These are phyloP conservation scores for Venturia effusa DNA, from an alignment of 2,329 filamentous ascomycete species.

Conservation along the genomic window DNA sequence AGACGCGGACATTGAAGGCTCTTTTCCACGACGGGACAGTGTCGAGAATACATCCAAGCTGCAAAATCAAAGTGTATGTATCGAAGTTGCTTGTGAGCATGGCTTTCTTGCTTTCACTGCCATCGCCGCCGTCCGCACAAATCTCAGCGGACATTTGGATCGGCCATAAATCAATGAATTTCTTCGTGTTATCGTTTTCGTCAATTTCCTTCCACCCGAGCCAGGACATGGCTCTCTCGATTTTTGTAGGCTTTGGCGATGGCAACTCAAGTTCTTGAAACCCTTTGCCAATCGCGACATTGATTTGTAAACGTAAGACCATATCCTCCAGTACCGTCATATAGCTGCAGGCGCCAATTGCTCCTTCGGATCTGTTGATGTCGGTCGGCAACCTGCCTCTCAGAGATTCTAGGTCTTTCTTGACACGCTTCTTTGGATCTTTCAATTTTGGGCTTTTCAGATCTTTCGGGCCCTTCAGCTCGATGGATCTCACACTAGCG, in stretches of 20 bases:
- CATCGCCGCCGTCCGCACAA: constrained; percentile 40
- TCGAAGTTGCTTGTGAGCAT: constrained; percentile 83
- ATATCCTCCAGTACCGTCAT: constrained; percentile 76
- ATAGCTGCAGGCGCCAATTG: constrained; percentile 62
- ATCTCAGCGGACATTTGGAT: constrained; percentile 89
- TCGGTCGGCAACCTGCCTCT: constrained; percentile 57
- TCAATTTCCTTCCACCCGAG: constrained; percentile 26
- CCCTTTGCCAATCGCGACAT: constrained; percentile 74
- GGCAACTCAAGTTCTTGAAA: constrained; percentile 70
- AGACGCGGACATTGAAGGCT: constrained; percentile 60
- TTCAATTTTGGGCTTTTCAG: constrained; percentile 18
- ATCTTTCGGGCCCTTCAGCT: constrained; percentile 6
- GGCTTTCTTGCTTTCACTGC: constrained; percentile 34
- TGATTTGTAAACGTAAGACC: constrained; percentile 65
- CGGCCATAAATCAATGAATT: constrained; percentile 80
- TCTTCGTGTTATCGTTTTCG: constrained; percentile 43
- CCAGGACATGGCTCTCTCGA: constrained; percentile 19
- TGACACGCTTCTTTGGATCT: constrained; percentile 21
- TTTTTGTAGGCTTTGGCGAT: constrained; percentile 19
- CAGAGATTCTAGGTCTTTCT: constrained; percentile 40
- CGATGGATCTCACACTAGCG: constrained; percentile 10
- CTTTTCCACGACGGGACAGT: constrained; percentile 74
- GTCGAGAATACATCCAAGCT: constrained; percentile 73
- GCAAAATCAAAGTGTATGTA: constrained; percentile 78
- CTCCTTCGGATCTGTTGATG: constrained; percentile 53